Conservation (phyloP, 1,139 yeast genomes). For the Yamadazyma spencermartinsiae region DNA sequence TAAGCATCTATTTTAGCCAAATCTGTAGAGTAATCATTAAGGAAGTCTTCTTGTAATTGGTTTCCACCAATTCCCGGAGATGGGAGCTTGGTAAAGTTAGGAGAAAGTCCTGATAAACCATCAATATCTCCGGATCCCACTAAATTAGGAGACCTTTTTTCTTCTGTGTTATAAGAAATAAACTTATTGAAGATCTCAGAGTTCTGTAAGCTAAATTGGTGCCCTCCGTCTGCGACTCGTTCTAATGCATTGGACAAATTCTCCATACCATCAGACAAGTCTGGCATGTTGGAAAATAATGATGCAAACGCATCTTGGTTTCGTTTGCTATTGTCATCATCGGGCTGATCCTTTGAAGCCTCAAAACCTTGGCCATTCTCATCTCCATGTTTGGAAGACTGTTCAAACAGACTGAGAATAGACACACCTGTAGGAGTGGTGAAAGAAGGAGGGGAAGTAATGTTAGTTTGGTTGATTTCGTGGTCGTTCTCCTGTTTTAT, state of each 20-base stretch:
- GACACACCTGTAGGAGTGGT: constrained; percentile 17
- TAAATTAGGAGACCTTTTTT: constrained; percentile 4
- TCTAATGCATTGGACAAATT: constrained; percentile 30
- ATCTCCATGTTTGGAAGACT: background rate
- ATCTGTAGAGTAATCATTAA: constrained; percentile 23
- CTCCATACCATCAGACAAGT: constrained; percentile 26
- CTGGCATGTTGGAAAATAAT: constrained; percentile 9
- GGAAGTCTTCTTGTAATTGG: constrained; percentile 11
- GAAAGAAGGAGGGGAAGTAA: constrained; percentile 14
- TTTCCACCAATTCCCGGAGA: constrained; percentile 3
- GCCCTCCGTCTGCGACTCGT: constrained; percentile 30
- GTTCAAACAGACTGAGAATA: constrained; percentile 8
- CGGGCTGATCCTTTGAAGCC: background rate
- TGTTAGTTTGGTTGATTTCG: background rate
- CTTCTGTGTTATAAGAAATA: constrained; percentile 17
- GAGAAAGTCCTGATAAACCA: background rate
- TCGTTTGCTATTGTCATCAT: background rate
- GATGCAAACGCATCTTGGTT: background rate
- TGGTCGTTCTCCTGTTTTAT: background rate
- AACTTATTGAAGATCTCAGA: constrained; percentile 31
- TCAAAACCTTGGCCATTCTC: too few relatives aligned
- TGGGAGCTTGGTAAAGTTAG: constrained; percentile 2
- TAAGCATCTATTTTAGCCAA: constrained; percentile 23
- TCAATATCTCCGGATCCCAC: background rate
- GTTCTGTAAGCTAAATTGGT: constrained; percentile 28